Percentiles rank a stretch among this genome's conserved stretches.
Conservation (phyloP, 169 alveolate genomes). For the Toxoplasma gondii region DNA sequence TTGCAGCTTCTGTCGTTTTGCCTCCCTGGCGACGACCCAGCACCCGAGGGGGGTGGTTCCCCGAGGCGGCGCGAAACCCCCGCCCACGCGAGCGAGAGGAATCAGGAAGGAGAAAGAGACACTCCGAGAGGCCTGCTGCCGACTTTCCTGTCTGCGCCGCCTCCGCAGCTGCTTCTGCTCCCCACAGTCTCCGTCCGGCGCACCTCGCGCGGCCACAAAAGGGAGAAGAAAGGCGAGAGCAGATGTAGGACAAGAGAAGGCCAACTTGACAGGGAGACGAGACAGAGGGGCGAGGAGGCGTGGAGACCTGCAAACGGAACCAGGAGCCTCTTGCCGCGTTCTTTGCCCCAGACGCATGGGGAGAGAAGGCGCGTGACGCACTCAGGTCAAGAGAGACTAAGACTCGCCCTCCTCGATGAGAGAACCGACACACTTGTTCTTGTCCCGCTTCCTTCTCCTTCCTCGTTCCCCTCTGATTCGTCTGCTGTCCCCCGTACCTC, state of each 20-base stretch:
- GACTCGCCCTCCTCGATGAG: background rate
- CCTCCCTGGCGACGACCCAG: background rate
- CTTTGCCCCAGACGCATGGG: too few relatives aligned
- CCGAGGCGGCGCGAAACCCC: background rate
- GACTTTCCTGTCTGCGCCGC: background rate
- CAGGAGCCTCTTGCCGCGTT: too few relatives aligned
- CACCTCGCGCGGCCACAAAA: background rate
- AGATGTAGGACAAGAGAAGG: background rate
- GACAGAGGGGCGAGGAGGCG: background rate
- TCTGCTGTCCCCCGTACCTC: background rate
- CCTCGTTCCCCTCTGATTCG: background rate
- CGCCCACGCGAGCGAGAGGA: background rate
- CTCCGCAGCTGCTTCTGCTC: background rate
- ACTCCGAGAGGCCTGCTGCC: background rate
- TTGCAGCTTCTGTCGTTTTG: background rate
- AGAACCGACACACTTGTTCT: background rate
- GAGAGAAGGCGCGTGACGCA: too few relatives aligned
- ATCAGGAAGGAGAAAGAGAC: background rate
- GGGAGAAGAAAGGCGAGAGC: background rate
- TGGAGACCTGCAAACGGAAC: too few relatives aligned
- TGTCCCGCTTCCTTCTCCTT: background rate
- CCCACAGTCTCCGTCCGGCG: background rate
- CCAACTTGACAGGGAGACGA: background rate
- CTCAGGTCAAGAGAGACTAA: background rate
- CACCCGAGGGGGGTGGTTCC: background rate